Base-by-base conservation (phyloP, 805 yeast genomes). In the Starmerella kuoi region DNA sequence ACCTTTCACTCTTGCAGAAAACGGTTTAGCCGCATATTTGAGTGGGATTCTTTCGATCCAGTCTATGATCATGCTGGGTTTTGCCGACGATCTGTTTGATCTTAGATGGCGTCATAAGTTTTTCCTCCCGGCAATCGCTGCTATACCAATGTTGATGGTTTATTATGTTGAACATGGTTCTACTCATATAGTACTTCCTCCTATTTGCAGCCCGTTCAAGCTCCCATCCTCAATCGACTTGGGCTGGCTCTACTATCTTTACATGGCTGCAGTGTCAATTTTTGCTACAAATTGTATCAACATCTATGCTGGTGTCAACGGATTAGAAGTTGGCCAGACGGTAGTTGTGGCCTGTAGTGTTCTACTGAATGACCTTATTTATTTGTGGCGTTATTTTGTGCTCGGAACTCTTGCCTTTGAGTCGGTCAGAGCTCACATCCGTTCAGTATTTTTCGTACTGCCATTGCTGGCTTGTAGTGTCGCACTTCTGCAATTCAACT, bases 101-200 rank as follows among this genome's bases (percentile, higher is more conserved):
- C 76, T 91, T 49, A 72, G 95, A 53, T 91, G 99, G 99, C 71
- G 99, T 57, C 95, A 91, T 65, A 91, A 91, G 67, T 85, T 91
- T 64, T 85, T 91, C 55, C 59, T 91, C 51, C 99, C 99, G 0
- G 95, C 95, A 0, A 75, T 91, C 41, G 95, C 95, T 0, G 78
- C 95, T 1, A 76, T 91, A 34, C 99, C 99, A 4, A 67, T 91
- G 53, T 68, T 91, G 45, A 73, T 88, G 15, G 95, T 91, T 2
- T 91, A 91, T 62, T 86, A 83, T 53, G 85, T 87, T 44, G 96
- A 91, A 61, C 88, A 84, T 61, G 93, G 95, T 45, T 84, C 84
- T 32, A 91, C 99, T 0, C 76, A 79, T 31, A 80, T 91, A 7
- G 72, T 84, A 45, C 69, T 91, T 3, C 99, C 99, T 2, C 70